Base-by-base conservation (phyloP, 441 rosid genomes). In the Erodium moschatum region DNA sequence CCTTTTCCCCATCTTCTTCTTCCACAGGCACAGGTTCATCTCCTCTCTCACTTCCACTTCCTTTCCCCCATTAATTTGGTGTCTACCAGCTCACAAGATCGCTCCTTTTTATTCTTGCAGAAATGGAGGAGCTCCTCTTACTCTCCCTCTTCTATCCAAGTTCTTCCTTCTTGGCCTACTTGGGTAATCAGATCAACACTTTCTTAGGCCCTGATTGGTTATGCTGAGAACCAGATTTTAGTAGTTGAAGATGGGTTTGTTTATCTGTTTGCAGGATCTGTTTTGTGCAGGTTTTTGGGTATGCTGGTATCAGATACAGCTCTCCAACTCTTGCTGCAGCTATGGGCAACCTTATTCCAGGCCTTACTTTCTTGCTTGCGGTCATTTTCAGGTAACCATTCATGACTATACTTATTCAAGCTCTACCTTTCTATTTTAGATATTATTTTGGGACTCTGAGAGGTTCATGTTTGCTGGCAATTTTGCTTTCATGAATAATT, bases 241-340 rank as follows among this genome's bases (percentile, higher is more conserved):
- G 27, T 24, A 24, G 27, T 24, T 24, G 27, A 24, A 24, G 27
- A 24, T 24, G 27, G 27, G 27, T 24, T 24, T 24, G 27, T 24
- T 24, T 24, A 24, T 24, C 27, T 24, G 9, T 38, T 38, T 38
- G 54, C 16, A 48, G 54, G 16, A 48, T 48, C 0, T 48, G 54
- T 48, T 20, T 73, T 13, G 65, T 69, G 15, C 73, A 69, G 77
- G 66, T 69, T 29, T 20, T 74, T 31, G 77, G 73, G 16, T 69
- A 69, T 27, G 44, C 67, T 0, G 77, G 77, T 0, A 74, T 74
- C 77, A 66, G 24, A 44, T 61, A 18, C 40, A 74, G 77, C 63
- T 74, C 77, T 29, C 77, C 77, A 10, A 74, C 77, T 21, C 73
- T 74, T 16, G 77, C 77, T 56, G 70, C 77, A 0, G 77, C 73